These are phyloP conservation scores for Angomonas deanei DNA, from an alignment of 208 protist genomes.

Conservation along the genomic window DNA sequence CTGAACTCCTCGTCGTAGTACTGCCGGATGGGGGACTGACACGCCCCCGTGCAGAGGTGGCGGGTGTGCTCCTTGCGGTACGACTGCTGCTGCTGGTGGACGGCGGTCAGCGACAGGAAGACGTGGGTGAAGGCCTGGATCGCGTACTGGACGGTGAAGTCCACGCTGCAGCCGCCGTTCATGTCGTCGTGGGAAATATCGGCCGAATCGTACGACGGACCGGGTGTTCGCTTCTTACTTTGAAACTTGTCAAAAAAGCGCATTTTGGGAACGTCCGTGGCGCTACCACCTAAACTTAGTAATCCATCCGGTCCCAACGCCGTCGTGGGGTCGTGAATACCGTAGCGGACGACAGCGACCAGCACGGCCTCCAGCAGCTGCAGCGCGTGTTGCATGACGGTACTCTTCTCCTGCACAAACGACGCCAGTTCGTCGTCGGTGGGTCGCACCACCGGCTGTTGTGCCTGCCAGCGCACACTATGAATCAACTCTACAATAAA, in stretches of 20 bases:
- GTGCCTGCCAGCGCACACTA: background rate
- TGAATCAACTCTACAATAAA: background rate
- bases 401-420: constrained; percentile 18
- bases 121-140: constrained; percentile 33
- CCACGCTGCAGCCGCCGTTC: background rate
- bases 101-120: constrained; percentile 31
- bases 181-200: background rate
- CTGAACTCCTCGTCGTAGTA: background rate
- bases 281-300: background rate
- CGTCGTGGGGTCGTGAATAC: background rate
- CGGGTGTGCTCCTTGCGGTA: constrained; percentile 21
- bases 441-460: background rate
- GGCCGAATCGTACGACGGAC: background rate
- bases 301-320: background rate
- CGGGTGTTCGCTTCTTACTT: too few species aligned
- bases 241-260: background rate
- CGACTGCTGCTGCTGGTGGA: constrained; percentile 33
- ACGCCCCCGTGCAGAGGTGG: constrained; percentile 11
- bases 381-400: constrained; percentile 22
- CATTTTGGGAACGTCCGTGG: background rate
- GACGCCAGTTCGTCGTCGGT: constrained; percentile 14
- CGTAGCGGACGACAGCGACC: background rate
- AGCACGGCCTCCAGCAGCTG: constrained; percentile 20
- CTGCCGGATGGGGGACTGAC: background rate
- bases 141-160: constrained; percentile 17